Evolutionary conservation across 1,284 basidiomycete species (phyloP), one percentile per base, ranked within the genome.

Genomic region (Ustilago xerochloae): DNA sequence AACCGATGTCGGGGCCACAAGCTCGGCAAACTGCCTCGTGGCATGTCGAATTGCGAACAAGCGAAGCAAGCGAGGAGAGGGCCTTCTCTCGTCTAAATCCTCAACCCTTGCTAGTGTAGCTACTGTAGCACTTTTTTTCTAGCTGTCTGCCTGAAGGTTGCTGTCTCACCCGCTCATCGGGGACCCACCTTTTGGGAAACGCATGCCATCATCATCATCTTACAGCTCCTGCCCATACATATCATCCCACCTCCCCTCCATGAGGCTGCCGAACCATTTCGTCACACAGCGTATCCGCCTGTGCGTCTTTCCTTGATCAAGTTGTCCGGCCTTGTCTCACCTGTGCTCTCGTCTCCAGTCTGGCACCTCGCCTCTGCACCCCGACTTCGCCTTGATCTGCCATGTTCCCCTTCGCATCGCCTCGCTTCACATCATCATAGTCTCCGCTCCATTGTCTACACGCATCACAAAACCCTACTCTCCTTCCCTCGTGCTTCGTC

Each of bases 21-120:
- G 47, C 61, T 63, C 54, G 62, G 54, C 49, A 63, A 53, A 1
- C n/a, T 4, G 29, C 49, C 62, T 56, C 62, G 62, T 57, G 54
- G 54, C 43, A 46, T 16, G 18, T 39, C 6, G 46, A 8, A 36
- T 33, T 50, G 46, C 30, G 22, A 51, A 41, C 38, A 43, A 54
- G 32, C 53, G 41, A 55, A 32, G 18, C 32, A 39, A 51, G 41
- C 41, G 41, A 43, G 29, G 30, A 47, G 45, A 47, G 12, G 45
- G 26, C 45, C 28, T 47, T 47, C n/a, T 6, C 45, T 47, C 16
- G 45, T 47, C 16, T 8, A 18, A 41, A 13, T 6, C 8, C 22
- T 18, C 18, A 8, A 35, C 33, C 33, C 33, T 35, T 9, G 33
- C 33, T 35, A n/a, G n/a, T n/a, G n/a, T 43, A 12, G 22, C 32